Evolutionary conservation across 2,329 filamentous ascomycete species (phyloP), one percentile per base, ranked within the genome.

Genomic region (Penicillium paneum): DNA sequence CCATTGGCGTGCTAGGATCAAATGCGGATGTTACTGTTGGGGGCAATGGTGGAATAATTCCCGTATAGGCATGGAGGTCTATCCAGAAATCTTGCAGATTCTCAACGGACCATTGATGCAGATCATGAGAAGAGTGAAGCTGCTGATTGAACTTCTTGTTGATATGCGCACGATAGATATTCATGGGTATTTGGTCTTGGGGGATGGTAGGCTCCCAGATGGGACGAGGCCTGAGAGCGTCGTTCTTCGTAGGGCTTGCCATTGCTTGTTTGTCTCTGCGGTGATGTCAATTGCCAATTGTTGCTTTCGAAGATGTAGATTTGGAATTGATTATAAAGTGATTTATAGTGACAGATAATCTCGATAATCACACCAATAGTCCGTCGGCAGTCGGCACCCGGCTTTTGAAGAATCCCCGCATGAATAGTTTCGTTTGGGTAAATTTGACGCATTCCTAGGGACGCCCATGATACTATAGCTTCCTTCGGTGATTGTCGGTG

Each of bases 391-490:
- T 34, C 32, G 32, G 32, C 32, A 35, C 32, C 15, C 32, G 32
- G 32, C 32, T 13, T 34, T 34, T 34, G 32, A 8, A n/a, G 32
- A 8, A n/a, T 7, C 32, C 32, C 32, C 13, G 32, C 32, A 34
- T n/a, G 5, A 15, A 35, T 0, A n/a, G 7, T n/a, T 15, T 17
- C 32, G n/a, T 35, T 35, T 15, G 15, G 32, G 32, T 35, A 31
- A 31, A 10, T 11, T 10, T 31, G 29, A 35, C 8, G 13, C 11
- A 34, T 34, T 4, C 32, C 15, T 17, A n/a, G 5, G 6, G 1
- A 34, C 15, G 1, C 15, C 15, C 32, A 35, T 10, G 32, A 35
- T 10, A 15, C 32, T 70, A 61, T 7, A 75, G 60, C 15, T 67
- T 35, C 13, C 60, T 31, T 40, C 38, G 38, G 38, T 40, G 19